Base-by-base conservation (phyloP, 2,329 filamentous ascomycete genomes). In the Hymenoscyphus salicellus region DNA sequence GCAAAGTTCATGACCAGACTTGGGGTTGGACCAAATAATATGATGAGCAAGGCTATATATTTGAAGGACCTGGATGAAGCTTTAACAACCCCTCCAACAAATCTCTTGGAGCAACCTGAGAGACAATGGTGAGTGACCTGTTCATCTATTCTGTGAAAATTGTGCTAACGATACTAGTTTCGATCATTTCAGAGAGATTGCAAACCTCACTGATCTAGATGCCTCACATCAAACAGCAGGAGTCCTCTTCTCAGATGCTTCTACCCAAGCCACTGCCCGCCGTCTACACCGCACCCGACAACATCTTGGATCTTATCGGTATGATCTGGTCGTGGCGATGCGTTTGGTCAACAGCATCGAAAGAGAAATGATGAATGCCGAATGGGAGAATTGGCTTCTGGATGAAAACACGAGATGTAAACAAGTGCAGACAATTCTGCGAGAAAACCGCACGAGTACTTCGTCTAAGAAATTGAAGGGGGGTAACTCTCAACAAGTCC, bases 301-400 rank as follows among this genome's bases (percentile, higher is more conserved):
- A 77, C 86, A 89, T 28, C 85, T 99, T 0, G 94, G 91, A 0
- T 82, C 86, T 1, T 95, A 97, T 75, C 85, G 95, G 2, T 92
- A 99, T 76, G 93, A 98, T 74, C 81, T 99, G 23, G 80, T 98
- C 2, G 93, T 99, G 5, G 93, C 93, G 5, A 87, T 98, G 80
- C 87, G 93, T 4, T 86, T 97, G 2, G 89, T 98, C 66, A 97
- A 98, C 77, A 89, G 85, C 64, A 87, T 98, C 32, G 95, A 98
- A 80, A 84, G 85, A 65, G 93, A 97, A 76, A 89, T 97, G 76
- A 78, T 98, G 62, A 85, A 87, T 72, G 89, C 90, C 0, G 94
- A 97, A 77, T 99, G 93, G 89, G 93, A 97, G 79, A 91, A 91
- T 68, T 99, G 94, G 93, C 83, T 98, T 33, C 78, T 85, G 2